Conservation (phyloP, 176 grass and related monocot species). For the Phoenix roebelenii region DNA sequence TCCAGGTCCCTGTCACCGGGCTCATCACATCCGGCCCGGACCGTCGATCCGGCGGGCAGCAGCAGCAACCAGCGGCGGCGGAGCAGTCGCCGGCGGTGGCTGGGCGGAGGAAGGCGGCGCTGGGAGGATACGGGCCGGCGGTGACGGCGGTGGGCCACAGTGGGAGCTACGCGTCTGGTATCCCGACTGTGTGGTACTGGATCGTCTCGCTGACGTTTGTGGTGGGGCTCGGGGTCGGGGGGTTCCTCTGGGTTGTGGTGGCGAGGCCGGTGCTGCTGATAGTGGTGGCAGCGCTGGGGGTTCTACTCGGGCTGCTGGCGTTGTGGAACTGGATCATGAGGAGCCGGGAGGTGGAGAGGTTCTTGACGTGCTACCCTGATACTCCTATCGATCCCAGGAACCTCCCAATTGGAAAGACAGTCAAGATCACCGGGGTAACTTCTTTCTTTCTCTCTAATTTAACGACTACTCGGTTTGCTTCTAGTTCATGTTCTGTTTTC, state of each 20-base stretch:
- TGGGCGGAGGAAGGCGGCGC: conserved; percentile 1
- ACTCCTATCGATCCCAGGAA: conserved; percentile 47
- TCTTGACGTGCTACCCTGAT: conserved; percentile 45
- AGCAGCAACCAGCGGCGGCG: neutral
- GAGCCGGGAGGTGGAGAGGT: conserved; percentile 49
- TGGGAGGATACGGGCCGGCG: neutral
- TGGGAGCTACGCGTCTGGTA: conserved; percentile 23
- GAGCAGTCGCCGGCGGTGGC: neutral
- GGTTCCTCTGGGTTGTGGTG: conserved; percentile 37
- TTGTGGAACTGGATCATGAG: conserved; percentile 41
- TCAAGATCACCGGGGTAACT: conserved; percentile 91
- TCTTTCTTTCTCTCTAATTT: conserved; percentile 1
- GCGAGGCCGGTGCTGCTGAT: conserved; percentile 36
- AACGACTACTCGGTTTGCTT: too few species aligned
- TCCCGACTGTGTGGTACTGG: conserved; percentile 59
- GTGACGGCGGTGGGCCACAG: conserved; percentile 1
- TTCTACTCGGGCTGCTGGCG: conserved; percentile 20
- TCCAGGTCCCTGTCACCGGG: conserved; percentile 53
- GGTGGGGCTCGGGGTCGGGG: conserved; percentile 47
- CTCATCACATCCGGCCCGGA: conserved; percentile 63
- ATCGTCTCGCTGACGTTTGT: conserved; percentile 29
- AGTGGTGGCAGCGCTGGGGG: conserved; percentile 24
- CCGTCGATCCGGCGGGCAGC: conserved; percentile 21
- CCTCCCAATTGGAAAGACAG: conserved; percentile 62
- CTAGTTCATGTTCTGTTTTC: too few species aligned